A percentile compares a stretch with the other conserved stretches of the same genome.
Evolutionary conservation across 805 yeast genomes (phyloP).

Genomic region (Lachancea fermentati): DNA sequence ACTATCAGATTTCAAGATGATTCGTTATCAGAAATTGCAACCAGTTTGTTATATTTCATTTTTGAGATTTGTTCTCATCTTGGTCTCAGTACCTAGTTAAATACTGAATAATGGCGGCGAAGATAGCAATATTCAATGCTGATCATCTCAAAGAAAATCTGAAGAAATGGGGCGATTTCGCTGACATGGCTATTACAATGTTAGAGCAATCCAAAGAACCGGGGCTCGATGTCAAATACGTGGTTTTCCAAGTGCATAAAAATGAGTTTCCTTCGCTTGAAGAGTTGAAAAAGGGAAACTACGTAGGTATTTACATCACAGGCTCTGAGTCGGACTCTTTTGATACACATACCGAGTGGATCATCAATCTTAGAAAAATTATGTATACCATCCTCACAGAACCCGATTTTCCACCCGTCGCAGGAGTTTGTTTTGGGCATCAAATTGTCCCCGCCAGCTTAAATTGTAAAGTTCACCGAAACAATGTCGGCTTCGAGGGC

Average conservation of each 20-base stretch:
- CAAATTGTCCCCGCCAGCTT: constrained; percentile 66
- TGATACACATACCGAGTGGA: constrained; percentile 37
- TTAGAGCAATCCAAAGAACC: constrained; percentile 13
- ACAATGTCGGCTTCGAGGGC: constrained; percentile 66
- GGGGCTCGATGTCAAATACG: constrained; percentile 15
- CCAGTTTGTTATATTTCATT: no score
- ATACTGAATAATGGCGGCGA: constrained; percentile 3
- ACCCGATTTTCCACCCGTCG: constrained; percentile 38
- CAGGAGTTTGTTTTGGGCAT: constrained; percentile 86
- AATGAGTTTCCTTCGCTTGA: constrained; percentile 23
- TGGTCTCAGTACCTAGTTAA: no score
- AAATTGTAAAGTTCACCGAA: constrained; percentile 54
- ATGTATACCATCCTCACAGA: constrained; percentile 19
- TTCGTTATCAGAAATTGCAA: no score
- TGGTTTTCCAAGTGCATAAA: constrained; percentile 14
- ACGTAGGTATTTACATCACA: constrained; percentile 39
- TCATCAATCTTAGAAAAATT: constrained; percentile 35
- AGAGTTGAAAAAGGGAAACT: constrained; percentile 11
- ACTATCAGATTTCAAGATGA: no score
- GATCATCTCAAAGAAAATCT: constrained; percentile 22
- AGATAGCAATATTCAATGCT: constrained; percentile 25
- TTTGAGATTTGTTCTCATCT: no score
- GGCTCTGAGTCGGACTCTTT: constrained; percentile 47
- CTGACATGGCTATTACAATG: constrained; percentile 21
- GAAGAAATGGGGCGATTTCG: constrained; percentile 24